A percentile compares a stretch with the other conserved stretches of the same genome.
These are phyloP conservation scores for Spizellomyces punctatus DNA, from an alignment of 192 early-diverging fungal genomes.

Conservation along the genomic window DNA sequence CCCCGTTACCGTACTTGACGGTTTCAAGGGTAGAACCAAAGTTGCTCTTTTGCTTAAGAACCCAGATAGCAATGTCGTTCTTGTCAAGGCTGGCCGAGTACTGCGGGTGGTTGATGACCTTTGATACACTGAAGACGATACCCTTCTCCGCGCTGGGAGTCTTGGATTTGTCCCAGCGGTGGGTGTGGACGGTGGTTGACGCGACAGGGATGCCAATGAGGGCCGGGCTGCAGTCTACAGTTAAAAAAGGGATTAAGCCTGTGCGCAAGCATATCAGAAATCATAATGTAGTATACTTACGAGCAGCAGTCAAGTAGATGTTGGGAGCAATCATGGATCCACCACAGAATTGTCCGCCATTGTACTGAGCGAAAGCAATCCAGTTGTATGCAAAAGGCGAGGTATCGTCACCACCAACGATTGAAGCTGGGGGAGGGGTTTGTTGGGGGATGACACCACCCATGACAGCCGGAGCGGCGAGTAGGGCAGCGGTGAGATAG, in stretches of 20 bases:
- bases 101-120: neutral
- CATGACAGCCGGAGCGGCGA: neutral
- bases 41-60: neutral
- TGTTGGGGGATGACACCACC: neutral
- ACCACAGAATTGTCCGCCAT: neutral
- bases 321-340: constrained; percentile 1
- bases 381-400: neutral
- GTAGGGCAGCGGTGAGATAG: too few relatives aligned
- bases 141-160: neutral
- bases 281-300: too few relatives aligned
- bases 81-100: neutral
- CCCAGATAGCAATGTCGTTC: neutral
- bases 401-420: neutral
- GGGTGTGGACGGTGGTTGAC: neutral
- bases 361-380: neutral
- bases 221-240: too few relatives aligned
- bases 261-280: too few relatives aligned
- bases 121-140: neutral
- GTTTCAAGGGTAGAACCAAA: neutral
- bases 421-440: neutral
- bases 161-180: neutral
- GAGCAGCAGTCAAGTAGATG: constrained; percentile 4
- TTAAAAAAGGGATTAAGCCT: too few relatives aligned
- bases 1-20: too few relatives aligned
- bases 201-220: neutral